Conservation (phyloP, 2,329 filamentous ascomycete species). For the Hypoxylon sp. region DNA sequence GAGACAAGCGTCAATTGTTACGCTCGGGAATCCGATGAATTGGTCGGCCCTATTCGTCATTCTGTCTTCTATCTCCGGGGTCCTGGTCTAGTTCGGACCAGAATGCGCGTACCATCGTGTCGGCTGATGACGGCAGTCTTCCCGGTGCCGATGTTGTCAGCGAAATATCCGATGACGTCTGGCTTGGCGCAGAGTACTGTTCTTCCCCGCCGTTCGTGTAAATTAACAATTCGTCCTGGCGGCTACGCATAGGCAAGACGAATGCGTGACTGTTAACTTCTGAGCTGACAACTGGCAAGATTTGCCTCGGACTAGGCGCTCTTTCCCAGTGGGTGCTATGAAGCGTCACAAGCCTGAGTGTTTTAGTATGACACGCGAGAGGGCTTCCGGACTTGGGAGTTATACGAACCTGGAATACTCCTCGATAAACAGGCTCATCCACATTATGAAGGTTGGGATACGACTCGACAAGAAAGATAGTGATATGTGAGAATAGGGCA, state of each 20-base stretch:
- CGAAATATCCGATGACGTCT: constrained; percentile 44
- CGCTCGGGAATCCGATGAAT: neutral
- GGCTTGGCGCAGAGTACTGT: constrained; percentile 34
- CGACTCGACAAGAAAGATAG: constrained; percentile 20
- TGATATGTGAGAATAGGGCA: constrained; percentile 18
- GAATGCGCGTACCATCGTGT: constrained; percentile 32
- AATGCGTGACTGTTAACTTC: neutral
- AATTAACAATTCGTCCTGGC: constrained; percentile 17
- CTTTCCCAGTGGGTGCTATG: constrained; percentile 16
- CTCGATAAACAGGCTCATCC: constrained; percentile 27
- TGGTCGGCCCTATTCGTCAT: neutral
- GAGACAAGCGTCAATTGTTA: neutral
- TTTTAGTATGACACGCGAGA: constrained; percentile 1
- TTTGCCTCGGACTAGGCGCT: constrained; percentile 5
- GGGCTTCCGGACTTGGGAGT: neutral
- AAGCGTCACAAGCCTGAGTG: constrained; percentile 6
- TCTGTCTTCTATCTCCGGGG: neutral
- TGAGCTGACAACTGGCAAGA: neutral
- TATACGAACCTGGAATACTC: constrained; percentile 32
- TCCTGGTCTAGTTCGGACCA: constrained; percentile 5
- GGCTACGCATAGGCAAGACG: neutral
- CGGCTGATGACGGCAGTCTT: constrained; percentile 43
- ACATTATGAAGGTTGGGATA: constrained; percentile 20
- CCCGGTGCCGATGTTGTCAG: constrained; percentile 34
- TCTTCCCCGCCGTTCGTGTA: constrained; percentile 32